Conservation (phyloP, 2,329 filamentous ascomycete genomes). For the Fusarium coffeatum region DNA sequence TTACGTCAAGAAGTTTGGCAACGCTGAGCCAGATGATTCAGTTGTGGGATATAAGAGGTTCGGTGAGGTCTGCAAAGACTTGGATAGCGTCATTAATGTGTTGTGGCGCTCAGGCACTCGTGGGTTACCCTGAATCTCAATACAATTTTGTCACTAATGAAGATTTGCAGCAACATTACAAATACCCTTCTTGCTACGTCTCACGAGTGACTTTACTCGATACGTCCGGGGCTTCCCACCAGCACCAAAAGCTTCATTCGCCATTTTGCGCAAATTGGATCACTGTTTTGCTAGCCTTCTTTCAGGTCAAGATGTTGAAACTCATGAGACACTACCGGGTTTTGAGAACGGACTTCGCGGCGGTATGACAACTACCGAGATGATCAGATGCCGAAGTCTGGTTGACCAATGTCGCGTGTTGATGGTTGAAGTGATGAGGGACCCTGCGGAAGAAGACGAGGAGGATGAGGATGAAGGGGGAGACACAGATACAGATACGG, state of each 20-base stretch:
- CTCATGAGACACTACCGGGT: slow-evolving; percentile 74
- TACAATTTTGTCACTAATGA: slow-evolving; percentile 1
- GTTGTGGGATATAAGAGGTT: slow-evolving; percentile 69
- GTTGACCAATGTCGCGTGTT: slow-evolving; percentile 80
- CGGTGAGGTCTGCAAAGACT: slow-evolving; percentile 76
- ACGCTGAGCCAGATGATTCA: slow-evolving; percentile 58
- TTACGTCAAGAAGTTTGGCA: slow-evolving; percentile 69
- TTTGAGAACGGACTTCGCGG: slow-evolving; percentile 71
- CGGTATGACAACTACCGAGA: slow-evolving; percentile 82
- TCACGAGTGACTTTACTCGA: slow-evolving; percentile 78
- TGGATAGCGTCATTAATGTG: slow-evolving; percentile 80
- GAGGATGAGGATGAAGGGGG: slow-evolving; percentile 43
- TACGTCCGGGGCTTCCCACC: slow-evolving; percentile 78
- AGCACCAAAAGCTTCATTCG: slow-evolving; percentile 73
- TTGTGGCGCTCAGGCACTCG: slow-evolving; percentile 90
- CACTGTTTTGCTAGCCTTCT: slow-evolving; percentile 83
- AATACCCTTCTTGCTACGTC: slow-evolving; percentile 82
- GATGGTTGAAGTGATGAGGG: slow-evolving; percentile 75
- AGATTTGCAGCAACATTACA: slow-evolving; percentile 65
- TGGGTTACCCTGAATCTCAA: slow-evolving; percentile 56
- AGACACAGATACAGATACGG: slow-evolving; percentile 50
- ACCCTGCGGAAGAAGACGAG: slow-evolving; percentile 55
- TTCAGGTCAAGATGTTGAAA: slow-evolving; percentile 72
- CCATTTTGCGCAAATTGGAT: slow-evolving; percentile 81
- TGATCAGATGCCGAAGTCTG: slow-evolving; percentile 85